Evolutionary conservation across 2,329 filamentous ascomycete genomes (phyloP), one percentile per base, ranked within the genome.

Genomic region (Sclerotinia borealis): DNA sequence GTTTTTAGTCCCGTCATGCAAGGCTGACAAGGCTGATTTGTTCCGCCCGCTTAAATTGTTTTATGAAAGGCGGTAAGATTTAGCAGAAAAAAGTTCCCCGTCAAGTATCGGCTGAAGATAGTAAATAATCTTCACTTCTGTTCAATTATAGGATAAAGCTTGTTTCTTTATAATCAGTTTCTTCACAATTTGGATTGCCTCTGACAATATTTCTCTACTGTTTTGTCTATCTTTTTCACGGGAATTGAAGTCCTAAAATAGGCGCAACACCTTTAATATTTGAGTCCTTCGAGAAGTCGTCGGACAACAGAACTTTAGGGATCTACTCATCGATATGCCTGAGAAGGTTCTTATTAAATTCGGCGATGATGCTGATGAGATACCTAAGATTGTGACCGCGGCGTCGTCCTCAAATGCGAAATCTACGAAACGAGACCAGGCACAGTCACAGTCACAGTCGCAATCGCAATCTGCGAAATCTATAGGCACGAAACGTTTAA

Each of bases 271-370:
- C 29, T n/a, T 36, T 6, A 22, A 13, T 9, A 15, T 51, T 51
- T 4, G 1, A 51, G 19, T 50, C 48, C 48, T 22, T n/a, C 41
- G 19, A 19, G 37, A 6, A 1, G 13, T 41, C 13, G 13, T 41
- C 17, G 37, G 17, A 47, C 6, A 50, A 50, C 19, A 17, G 15
- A 19, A n/a, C 27, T 29, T 29, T 50, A 9, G 37, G 29, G 31
- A 27, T 37, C 13, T n/a, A 37, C 17, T 59, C 25, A 25, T 31
- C 34, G 45, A 36, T 36, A 79, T 79, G 78, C 76, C 77, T 34
- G 76, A 79, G 70, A 74, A 75, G 67, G 73, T 78, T 13, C 74
- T 75, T 64, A 76, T 71, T 17, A 72, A 73, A 39, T 79, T 79
- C 65, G 72, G 69, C 22, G 75, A 75, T 49, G 72, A 74, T 11